Evolutionary conservation across 2,329 filamentous ascomycete species (phyloP), one percentile per base, ranked within the genome.

Genomic region (Trichoderma polysporum): DNA sequence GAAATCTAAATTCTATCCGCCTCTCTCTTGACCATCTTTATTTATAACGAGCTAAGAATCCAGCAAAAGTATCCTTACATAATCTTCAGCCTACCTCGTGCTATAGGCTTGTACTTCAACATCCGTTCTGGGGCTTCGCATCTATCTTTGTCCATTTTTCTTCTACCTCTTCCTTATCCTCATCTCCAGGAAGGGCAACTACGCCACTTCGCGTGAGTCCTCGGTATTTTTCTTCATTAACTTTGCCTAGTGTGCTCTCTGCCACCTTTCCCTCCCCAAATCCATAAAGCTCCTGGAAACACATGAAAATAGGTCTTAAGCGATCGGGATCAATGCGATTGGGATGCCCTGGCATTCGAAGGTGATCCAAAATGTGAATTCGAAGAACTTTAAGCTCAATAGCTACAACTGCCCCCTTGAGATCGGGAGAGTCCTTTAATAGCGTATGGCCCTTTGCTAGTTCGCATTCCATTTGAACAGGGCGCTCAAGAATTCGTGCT

Each of bases 291-390:
- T 82, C 75, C 69, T 80, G 79, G 66, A 82, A 83, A 58, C 70
- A 76, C 79, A 81, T 82, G 50, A 83, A 79, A 72, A 82, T 72
- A 2, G 81, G 80, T 57, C 74, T 72, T 80, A 80, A 82, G 50
- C 73, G 75, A 66, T 82, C 78, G 1, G 80, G 74, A 67, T 82
- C 79, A 59, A 82, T 72, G 5, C 79, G 73, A 67, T 83, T 82
- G 25, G 70, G 62, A 68, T 77, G 60, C 9, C 79, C 80, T 5
- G 70, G 71, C 75, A 80, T 73, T 13, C 76, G 71, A 53, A 82
- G 61, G 1, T 73, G 66, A 7, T 76, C 68, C 19, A 74, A 54
- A 35, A 81, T 72, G 68, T 80, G 76, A 0, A 74, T 73, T 33
- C 76, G 74, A 35, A 81, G 67, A 2, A 82, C 72, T 49, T 74